These are phyloP conservation scores for Piper longum DNA, from an alignment of 164 flowering plant genomes.

Conservation along the genomic window DNA sequence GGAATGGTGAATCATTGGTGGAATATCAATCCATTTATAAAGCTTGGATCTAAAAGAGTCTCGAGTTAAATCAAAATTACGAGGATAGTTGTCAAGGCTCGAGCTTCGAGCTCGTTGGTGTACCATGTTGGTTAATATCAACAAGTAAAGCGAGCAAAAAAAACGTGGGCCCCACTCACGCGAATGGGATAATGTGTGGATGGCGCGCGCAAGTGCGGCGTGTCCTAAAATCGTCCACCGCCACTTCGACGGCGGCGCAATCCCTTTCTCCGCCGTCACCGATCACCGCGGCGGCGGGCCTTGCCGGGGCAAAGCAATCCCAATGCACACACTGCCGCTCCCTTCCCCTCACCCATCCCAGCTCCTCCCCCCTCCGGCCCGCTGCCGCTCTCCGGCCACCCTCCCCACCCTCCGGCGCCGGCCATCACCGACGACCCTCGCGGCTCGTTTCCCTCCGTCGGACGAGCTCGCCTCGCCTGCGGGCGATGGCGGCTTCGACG, in stretches of 20 bases:
- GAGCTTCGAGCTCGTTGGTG: too few relatives aligned
- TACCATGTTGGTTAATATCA: too few relatives aligned
- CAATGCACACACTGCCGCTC: background rate
- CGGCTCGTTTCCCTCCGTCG: constrained; percentile 1
- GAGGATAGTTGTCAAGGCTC: too few relatives aligned
- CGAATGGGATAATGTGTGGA: background rate
- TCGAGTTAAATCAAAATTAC: too few relatives aligned
- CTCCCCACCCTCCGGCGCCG: background rate
- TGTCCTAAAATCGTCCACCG: background rate
- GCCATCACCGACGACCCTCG: constrained; percentile 3
- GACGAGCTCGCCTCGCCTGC: background rate
- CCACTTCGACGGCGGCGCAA: background rate
- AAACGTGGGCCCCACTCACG: too few relatives aligned
- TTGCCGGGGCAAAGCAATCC: background rate
- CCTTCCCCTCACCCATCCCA: background rate
- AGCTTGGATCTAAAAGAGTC: too few relatives aligned
- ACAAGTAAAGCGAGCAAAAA: too few relatives aligned
- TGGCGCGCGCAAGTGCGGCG: background rate
- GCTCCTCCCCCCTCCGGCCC: background rate
- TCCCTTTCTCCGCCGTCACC: background rate
- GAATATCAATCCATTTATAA: too few relatives aligned
- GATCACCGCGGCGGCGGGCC: too few relatives aligned
- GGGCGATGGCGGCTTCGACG: constrained; percentile 30
- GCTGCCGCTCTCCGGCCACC: background rate
- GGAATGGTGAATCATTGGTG: too few relatives aligned